Percentiles rank a stretch among this genome's conserved stretches.
phyloP scores from a whole-genome alignment of 345 rosid species.

The Pistacia integerrima region DNA sequence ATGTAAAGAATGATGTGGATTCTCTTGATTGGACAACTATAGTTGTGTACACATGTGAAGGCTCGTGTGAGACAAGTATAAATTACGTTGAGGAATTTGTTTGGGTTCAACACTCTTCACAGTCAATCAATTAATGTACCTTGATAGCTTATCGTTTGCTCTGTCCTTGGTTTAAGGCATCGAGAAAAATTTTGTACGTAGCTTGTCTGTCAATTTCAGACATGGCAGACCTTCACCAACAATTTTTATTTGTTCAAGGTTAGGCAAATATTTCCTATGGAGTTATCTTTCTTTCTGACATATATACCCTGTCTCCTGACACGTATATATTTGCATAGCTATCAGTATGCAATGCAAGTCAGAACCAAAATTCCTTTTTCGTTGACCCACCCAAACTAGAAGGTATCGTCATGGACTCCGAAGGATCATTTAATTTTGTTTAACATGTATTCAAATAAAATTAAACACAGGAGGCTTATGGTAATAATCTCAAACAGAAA shows the following conservation, averaged over 20 bases:
- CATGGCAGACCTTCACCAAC: not conserved
- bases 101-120: slow-evolving; percentile 68
- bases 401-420: too few relatives aligned
- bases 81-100: slow-evolving; percentile 77
- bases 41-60: slow-evolving; percentile 68
- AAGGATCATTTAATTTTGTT: too few relatives aligned
- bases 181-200: not conserved
- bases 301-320: too few relatives aligned
- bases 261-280: not conserved
- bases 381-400: too few relatives aligned
- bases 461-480: too few relatives aligned
- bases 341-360: too few relatives aligned
- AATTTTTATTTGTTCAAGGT: not conserved
- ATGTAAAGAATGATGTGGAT: slow-evolving; percentile 59
- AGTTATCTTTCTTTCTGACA: not conserved
- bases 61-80: slow-evolving; percentile 61
- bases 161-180: not conserved
- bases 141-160: not conserved
- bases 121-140: slow-evolving; percentile 28
- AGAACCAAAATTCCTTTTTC: too few relatives aligned
- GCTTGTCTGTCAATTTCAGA: not conserved
- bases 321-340: too few relatives aligned
- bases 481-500: too few relatives aligned
- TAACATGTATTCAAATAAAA: too few relatives aligned
- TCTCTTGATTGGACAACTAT: slow-evolving; percentile 95